Conservation (phyloP, 2,329 filamentous ascomycete genomes). For the Alternaria angustiovoidea region DNA sequence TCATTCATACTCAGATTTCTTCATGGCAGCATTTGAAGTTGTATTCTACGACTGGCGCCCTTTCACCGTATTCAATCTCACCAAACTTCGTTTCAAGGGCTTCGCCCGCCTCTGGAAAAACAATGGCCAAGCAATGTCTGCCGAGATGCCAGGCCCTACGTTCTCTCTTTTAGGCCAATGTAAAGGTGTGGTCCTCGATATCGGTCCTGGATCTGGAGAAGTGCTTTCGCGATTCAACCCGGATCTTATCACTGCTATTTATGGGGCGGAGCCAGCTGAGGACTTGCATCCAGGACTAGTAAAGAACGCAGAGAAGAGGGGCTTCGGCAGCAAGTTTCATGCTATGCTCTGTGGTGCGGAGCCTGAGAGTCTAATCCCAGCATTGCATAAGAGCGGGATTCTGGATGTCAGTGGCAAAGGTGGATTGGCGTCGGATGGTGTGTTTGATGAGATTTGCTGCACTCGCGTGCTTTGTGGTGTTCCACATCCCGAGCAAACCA, state of each 20-base stretch:
- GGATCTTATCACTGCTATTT: slow-evolving; percentile 57
- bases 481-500: slow-evolving; percentile 56
- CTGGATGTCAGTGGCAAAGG: slow-evolving; percentile 35
- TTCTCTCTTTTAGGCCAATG: slow-evolving; percentile 37
- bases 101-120: slow-evolving; percentile 49
- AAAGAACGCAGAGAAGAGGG: slow-evolving; percentile 50
- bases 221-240: slow-evolving; percentile 58
- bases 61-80: slow-evolving; percentile 38
- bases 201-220: slow-evolving; percentile 61
- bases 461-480: slow-evolving; percentile 65
- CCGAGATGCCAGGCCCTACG: slow-evolving; percentile 46
- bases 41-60: slow-evolving; percentile 40
- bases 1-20: slow-evolving; percentile 36
- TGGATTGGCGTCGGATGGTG: slow-evolving; percentile 40
- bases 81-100: slow-evolving; percentile 40
- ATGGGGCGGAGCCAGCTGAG: slow-evolving; percentile 63
- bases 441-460: slow-evolving; percentile 65
- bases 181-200: slow-evolving; percentile 49
- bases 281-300: slow-evolving; percentile 58
- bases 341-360: slow-evolving; percentile 60
- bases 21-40: slow-evolving; percentile 45
- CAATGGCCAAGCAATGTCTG: slow-evolving; percentile 48
- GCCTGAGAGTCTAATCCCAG: slow-evolving; percentile 56
- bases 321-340: slow-evolving; percentile 58
- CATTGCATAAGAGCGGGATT: slow-evolving; percentile 54